Conservation (phyloP, 164 flowering plant species). For the Hamamelis virginiana region DNA sequence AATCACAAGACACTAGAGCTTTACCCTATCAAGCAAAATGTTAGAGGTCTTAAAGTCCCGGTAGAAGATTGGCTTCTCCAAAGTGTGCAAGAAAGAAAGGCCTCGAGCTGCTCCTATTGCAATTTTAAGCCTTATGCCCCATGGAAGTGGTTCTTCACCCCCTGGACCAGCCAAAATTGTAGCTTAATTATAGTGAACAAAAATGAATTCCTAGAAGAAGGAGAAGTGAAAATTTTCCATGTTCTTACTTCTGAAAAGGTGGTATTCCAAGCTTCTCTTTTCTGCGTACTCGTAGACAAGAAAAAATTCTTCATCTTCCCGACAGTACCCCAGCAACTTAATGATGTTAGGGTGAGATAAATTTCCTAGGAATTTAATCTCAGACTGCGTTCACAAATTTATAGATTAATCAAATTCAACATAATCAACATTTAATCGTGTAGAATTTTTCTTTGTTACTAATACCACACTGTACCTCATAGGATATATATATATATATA, state of each 20-base stretch:
- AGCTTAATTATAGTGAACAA: not conserved
- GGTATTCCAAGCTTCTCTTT: slow-evolving; percentile 60
- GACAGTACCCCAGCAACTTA: slow-evolving; percentile 54
- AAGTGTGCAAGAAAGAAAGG: slow-evolving; percentile 43
- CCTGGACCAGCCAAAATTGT: slow-evolving; percentile 20
- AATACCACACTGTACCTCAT: no score
- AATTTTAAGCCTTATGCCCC: slow-evolving; percentile 48
- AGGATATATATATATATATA: no score
- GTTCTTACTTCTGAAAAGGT: slow-evolving; percentile 56
- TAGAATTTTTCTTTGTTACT: no score
- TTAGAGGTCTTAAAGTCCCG: slow-evolving; percentile 59
- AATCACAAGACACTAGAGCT: no score
- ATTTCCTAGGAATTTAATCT: slow-evolving; percentile 59
- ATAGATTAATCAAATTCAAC: no score
- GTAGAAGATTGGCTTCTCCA: slow-evolving; percentile 51
- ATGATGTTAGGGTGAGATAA: slow-evolving; percentile 59
- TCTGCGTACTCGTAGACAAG: slow-evolving; percentile 61
- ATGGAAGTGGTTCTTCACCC: slow-evolving; percentile 43
- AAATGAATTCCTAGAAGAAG: not conserved
- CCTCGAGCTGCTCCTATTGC: slow-evolving; percentile 61
- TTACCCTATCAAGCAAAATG: slow-evolving; percentile 49
- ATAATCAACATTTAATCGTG: no score
- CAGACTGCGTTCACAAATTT: slow-evolving; percentile 39
- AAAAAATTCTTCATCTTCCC: slow-evolving; percentile 56
- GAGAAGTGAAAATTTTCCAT: not conserved